phyloP scores from a whole-genome alignment of 2,329 filamentous ascomycete species.

The Albophoma yamanashiensis region DNA sequence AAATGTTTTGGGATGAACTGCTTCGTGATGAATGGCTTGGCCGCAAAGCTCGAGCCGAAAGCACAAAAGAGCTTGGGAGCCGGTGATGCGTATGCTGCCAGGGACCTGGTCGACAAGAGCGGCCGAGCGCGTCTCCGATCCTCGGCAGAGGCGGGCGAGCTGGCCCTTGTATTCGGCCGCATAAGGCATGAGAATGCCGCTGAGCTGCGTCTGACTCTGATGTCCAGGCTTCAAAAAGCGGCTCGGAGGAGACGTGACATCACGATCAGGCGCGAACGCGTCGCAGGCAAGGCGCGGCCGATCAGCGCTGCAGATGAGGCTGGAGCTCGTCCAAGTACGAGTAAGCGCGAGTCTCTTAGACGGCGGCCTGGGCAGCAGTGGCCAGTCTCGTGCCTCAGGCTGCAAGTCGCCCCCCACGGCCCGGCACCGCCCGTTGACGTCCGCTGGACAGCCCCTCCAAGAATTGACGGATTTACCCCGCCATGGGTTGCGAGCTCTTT shows the following conservation, averaged over 20 bases:
- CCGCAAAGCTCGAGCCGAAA: background rate
- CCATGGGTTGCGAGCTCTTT: slow-evolving; percentile 14
- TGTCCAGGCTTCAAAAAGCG: background rate
- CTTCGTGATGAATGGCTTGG: background rate
- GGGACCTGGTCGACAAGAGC: background rate
- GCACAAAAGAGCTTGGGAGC: background rate
- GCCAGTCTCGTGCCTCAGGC: slow-evolving; percentile 1
- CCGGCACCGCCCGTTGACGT: background rate
- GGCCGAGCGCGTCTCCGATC: background rate
- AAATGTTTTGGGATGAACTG: background rate
- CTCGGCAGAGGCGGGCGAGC: background rate
- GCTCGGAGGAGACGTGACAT: background rate
- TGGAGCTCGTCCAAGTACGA: too few relatives aligned
- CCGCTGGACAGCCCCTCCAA: slow-evolving; percentile 1
- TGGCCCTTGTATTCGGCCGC: background rate
- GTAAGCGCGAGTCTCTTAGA: background rate
- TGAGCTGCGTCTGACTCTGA: background rate
- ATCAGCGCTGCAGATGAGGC: background rate
- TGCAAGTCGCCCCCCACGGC: background rate
- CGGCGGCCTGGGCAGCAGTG: background rate
- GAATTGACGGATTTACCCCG: slow-evolving; percentile 21
- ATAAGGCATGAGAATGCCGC: background rate
- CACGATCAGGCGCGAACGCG: background rate
- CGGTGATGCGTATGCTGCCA: background rate
- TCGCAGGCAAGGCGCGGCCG: background rate